These are phyloP conservation scores for Urostyla sp. DNA, from an alignment of 73 alveolate genomes.

Conservation along the genomic window DNA sequence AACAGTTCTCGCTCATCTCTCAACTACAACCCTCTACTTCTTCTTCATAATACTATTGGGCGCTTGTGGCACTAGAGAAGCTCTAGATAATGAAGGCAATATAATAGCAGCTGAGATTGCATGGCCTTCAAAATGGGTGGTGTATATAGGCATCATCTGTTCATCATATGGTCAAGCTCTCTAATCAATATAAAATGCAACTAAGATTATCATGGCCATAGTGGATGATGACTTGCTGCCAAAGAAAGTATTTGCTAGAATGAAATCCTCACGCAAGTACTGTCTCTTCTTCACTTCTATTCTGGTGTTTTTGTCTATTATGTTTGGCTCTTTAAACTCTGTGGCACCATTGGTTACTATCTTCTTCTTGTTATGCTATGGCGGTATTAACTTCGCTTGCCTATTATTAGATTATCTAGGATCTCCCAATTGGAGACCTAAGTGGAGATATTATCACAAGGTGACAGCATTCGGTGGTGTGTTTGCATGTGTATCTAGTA, in stretches of 20 bases:
- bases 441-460: conserved; percentile 69
- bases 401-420: conserved; percentile 65
- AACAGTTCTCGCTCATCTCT: conserved; percentile 63
- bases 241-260: conserved; percentile 15
- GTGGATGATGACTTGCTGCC: conserved; percentile 74
- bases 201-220: conserved; percentile 56
- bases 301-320: conserved; percentile 25
- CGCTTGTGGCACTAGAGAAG: conserved; percentile 54
- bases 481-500: conserved; percentile 60
- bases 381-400: conserved; percentile 72
- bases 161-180: conserved; percentile 70
- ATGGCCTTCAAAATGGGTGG: conserved; percentile 66
- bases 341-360: conserved; percentile 76
- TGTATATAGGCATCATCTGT: conserved; percentile 57
- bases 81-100: conserved; percentile 5
- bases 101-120: conserved; percentile 73
- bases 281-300: conserved; percentile 46
- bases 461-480: conserved; percentile 66
- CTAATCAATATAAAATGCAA: conserved; percentile 60
- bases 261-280: neutral
- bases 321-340: conserved; percentile 66
- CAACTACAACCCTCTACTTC: conserved; percentile 33
- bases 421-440: conserved; percentile 82
- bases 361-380: conserved; percentile 68
- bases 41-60: conserved; percentile 51